Base-by-base conservation (phyloP, 2,329 filamentous ascomycete genomes). In the Fusarium sulawesiense region DNA sequence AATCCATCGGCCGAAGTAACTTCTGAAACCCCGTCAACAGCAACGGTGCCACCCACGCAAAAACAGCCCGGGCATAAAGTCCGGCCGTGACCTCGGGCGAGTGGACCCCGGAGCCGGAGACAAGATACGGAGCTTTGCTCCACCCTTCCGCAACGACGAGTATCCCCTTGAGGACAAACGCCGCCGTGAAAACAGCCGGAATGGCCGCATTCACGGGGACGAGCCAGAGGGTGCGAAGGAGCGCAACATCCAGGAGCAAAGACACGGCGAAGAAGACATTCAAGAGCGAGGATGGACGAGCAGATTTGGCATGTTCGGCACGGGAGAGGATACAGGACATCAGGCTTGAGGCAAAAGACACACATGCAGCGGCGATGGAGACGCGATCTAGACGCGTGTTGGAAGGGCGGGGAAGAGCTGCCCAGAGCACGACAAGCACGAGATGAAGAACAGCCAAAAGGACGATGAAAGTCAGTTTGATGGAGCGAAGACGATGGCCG, bases 31-130 rank as follows among this genome's bases (percentile, higher is more conserved):
- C 82, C 13, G 66, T 77, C 48, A 68, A 55, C 67, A 83, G 73
- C 21, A 83, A 72, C 9, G 76, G 74, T 37, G 78, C 79, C 40
- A 83, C 68, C 82, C 81, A 83, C 65, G 77, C 78, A 57, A 81
- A 79, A 37, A 82, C 72, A 21, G 76, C 78, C 13, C 77, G 78
- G 58, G 75, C 79, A 41, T 81, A 80, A 10, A 83, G 68, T 16
- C 82, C 81, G 60, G 80, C 80, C 29, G 78, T 78, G 40, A 70
- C 73, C 58, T 81, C 81, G 6, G 82, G 80, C 10, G 79, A 78
- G n/a, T 69, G 61, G 49, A 69, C 25, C n/a, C 71, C 64, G 57
- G 78, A 73, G 47, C 65, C 67, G 37, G 67, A 59, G n/a, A 79
- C 60, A 14, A 82, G 70, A 37, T 77, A 76, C 3, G 62, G 45